These are phyloP conservation scores for Talaromyces sp. DNA, from an alignment of 2,329 filamentous ascomycete genomes.

Conservation along the genomic window DNA sequence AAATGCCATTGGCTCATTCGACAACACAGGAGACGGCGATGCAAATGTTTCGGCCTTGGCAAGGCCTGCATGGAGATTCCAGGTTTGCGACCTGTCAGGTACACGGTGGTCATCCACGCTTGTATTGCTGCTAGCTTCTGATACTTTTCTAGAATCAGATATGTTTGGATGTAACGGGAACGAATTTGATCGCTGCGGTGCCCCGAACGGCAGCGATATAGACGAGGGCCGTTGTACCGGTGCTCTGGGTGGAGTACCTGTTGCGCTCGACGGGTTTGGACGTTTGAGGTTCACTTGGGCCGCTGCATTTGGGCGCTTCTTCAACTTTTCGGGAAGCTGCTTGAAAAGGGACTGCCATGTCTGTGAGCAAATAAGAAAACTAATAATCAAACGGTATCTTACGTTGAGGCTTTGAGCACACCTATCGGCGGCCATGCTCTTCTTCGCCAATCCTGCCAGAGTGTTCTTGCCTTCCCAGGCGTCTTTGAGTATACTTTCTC, in stretches of 20 bases:
- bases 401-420: slow-evolving; percentile 74
- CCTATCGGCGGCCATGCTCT: slow-evolving; percentile 82
- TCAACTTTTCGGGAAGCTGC: slow-evolving; percentile 68
- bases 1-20: slow-evolving; percentile 16
- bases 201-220: slow-evolving; percentile 10
- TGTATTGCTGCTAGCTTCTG: slow-evolving; percentile 15
- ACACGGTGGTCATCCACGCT: slow-evolving; percentile 25
- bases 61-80: slow-evolving; percentile 20
- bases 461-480: slow-evolving; percentile 79
- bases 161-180: slow-evolving; percentile 29
- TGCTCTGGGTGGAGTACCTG: slow-evolving; percentile 4
- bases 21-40: slow-evolving; percentile 22
- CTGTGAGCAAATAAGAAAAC: neutral
- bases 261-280: slow-evolving; percentile 26
- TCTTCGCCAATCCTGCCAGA: slow-evolving; percentile 69
- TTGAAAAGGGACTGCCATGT: slow-evolving; percentile 67
- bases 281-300: slow-evolving; percentile 43
- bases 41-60: slow-evolving; percentile 22
- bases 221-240: slow-evolving; percentile 14
- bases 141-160: slow-evolving; percentile 11
- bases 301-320: slow-evolving; percentile 45
- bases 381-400: slow-evolving; percentile 28
- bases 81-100: slow-evolving; percentile 9
- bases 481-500: slow-evolving; percentile 73
- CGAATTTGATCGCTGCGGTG: slow-evolving; percentile 32